A percentile compares a stretch with the other conserved stretches of the same genome.
Conservation (phyloP, 139 green algal genomes). For the Coccomyxa sp. region DNA sequence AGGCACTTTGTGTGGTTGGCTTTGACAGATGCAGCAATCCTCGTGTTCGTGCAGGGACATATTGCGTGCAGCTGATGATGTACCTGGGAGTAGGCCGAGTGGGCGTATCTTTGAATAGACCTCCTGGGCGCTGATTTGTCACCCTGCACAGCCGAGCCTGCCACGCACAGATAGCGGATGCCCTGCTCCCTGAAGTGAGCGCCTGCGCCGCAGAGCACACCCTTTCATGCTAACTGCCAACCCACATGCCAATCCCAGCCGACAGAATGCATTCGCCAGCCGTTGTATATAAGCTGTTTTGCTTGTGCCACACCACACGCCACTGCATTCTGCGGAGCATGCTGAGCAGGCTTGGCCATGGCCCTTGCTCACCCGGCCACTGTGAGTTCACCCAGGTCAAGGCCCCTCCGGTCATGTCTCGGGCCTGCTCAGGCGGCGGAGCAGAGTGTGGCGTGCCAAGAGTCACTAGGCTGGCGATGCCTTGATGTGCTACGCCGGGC, state of each 20-base stretch:
- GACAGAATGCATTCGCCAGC: too few relatives aligned
- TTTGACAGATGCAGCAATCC: too few relatives aligned
- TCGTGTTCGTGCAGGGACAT: too few relatives aligned
- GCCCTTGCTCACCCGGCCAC: slow-evolving; percentile 41
- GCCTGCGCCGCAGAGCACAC: slow-evolving; percentile 5
- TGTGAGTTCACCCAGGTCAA: slow-evolving; percentile 56
- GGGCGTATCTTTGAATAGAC: slow-evolving; percentile 35
- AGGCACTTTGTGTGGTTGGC: too few relatives aligned
- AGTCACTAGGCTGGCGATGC: slow-evolving; percentile 47
- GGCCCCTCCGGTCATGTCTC: slow-evolving; percentile 61
- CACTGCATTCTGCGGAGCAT: not conserved
- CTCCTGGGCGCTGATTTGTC: slow-evolving; percentile 19
- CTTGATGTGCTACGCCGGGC: not conserved
- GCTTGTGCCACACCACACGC: not conserved
- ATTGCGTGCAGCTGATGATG: too few relatives aligned
- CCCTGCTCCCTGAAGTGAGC: slow-evolving; percentile 49
- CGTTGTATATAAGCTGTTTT: not conserved
- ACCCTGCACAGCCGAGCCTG: slow-evolving; percentile 44
- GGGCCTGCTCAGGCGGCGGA: slow-evolving; percentile 14
- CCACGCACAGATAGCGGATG: slow-evolving; percentile 53
- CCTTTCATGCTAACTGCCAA: not conserved
- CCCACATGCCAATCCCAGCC: not conserved
- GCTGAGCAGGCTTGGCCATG: not conserved
- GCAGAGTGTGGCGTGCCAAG: slow-evolving; percentile 59
- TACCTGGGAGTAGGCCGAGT: slow-evolving; percentile 40